Conservation (phyloP, 768 basidiomycete genomes). For the Porpolomopsis calyptriformis region DNA sequence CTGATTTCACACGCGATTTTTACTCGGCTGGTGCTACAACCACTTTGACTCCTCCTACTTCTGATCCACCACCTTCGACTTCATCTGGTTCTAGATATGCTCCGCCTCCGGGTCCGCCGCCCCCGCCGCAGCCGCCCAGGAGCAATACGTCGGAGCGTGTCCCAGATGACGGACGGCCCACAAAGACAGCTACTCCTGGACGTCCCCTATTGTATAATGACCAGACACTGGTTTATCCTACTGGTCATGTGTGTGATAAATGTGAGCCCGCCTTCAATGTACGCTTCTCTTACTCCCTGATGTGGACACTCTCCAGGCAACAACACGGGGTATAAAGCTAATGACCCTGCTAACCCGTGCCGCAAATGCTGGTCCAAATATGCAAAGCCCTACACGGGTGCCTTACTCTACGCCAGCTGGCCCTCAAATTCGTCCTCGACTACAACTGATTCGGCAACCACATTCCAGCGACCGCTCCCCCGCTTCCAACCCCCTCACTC, state of each 20-base stretch:
- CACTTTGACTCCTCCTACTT: background rate
- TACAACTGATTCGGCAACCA: slow-evolving; percentile 8
- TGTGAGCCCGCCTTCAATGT: slow-evolving; percentile 34
- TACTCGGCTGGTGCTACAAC: slow-evolving; percentile 36
- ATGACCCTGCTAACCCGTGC: slow-evolving; percentile 59
- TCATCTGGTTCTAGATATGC: slow-evolving; percentile 8
- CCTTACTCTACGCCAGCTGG: slow-evolving; percentile 43
- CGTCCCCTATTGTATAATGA: slow-evolving; percentile 56
- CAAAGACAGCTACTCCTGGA: slow-evolving; percentile 49
- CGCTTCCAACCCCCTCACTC: slow-evolving; percentile 15
- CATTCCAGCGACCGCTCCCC: slow-evolving; percentile 31
- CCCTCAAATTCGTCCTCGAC: slow-evolving; percentile 9
- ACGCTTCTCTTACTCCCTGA: background rate
- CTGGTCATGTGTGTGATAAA: slow-evolving; percentile 51
- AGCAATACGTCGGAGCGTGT: slow-evolving; percentile 2
- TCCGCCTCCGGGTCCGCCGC: slow-evolving; percentile 20
- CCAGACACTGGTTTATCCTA: slow-evolving; percentile 59
- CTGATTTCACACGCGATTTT: slow-evolving; percentile 57
- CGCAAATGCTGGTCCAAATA: slow-evolving; percentile 67
- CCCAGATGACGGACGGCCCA: slow-evolving; percentile 52
- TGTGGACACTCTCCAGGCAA: slow-evolving; percentile 35
- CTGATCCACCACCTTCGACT: slow-evolving; percentile 3
- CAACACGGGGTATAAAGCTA: slow-evolving; percentile 66
- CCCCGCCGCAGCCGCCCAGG: slow-evolving; percentile 12
- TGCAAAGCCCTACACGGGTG: slow-evolving; percentile 48